Evolutionary conservation across 2,329 filamentous ascomycete genomes (phyloP).

Genomic region (Dendrostoma leiphaemia): DNA sequence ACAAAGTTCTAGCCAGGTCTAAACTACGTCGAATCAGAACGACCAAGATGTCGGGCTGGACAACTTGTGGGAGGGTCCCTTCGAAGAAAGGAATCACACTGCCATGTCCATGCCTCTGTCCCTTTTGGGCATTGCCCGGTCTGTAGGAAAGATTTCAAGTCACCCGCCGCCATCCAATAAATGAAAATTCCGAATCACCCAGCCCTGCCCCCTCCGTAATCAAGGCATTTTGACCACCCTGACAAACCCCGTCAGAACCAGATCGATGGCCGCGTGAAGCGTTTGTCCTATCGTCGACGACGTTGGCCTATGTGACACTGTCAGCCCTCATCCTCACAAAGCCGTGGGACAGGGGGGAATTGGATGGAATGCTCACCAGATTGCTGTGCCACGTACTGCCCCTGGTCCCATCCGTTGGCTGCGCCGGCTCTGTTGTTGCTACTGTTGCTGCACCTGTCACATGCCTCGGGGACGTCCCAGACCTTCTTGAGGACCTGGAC

Average conservation of each 20-base stretch:
- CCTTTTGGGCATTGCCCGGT: background rate
- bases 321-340: background rate
- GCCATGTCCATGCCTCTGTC: background rate
- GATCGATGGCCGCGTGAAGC: background rate
- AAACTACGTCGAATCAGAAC: no score
- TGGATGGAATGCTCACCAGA: background rate
- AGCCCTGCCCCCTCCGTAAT: no score
- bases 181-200: no score
- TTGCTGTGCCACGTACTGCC: slow-evolving; percentile 5
- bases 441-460: slow-evolving; percentile 44
- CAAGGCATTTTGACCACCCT: no score
- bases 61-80: no score
- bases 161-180: background rate
- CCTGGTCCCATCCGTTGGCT: slow-evolving; percentile 18
- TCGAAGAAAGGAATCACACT: background rate
- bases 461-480: slow-evolving; percentile 54
- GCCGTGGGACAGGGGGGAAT: background rate
- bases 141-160: background rate
- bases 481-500: slow-evolving; percentile 64
- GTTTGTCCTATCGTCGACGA: background rate
- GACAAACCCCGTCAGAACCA: no score
- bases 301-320: background rate
- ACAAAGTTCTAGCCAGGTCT: background rate
- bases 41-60: background rate
- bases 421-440: slow-evolving; percentile 2